Percentiles rank a stretch among this genome's conserved stretches.
Conservation (phyloP, 2,329 filamentous ascomycete genomes). For the Cladosporium sphaerospermum region DNA sequence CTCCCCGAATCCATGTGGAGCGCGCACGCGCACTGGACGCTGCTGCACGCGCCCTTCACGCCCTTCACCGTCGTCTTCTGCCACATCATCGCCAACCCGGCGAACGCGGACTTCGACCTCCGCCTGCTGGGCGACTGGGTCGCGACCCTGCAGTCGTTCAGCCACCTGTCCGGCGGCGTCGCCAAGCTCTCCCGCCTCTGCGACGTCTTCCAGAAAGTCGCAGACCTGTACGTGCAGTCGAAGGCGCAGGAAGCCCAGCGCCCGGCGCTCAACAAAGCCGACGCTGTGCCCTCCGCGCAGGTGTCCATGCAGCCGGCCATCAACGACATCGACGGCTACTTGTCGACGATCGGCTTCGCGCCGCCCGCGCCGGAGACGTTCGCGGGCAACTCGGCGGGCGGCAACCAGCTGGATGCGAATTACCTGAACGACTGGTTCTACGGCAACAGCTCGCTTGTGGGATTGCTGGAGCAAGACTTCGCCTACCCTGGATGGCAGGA, state of each 20-base stretch:
- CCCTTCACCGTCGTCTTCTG: slow-evolving; percentile 55
- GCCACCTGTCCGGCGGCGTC: slow-evolving; percentile 19
- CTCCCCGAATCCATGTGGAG: slow-evolving; percentile 13
- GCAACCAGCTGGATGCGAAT: slow-evolving; percentile 6
- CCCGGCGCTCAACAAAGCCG: background rate
- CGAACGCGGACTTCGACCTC: slow-evolving; percentile 14
- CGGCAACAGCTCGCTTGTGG: slow-evolving; percentile 14
- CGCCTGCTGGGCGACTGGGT: slow-evolving; percentile 20
- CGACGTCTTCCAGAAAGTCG: slow-evolving; percentile 21
- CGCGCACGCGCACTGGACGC: slow-evolving; percentile 14
- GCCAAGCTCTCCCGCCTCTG: slow-evolving; percentile 15
- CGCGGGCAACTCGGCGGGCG: background rate
- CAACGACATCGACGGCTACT: slow-evolving; percentile 16
- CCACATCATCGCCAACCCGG: slow-evolving; percentile 18
- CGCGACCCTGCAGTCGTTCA: slow-evolving; percentile 15
- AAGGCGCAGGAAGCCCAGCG: slow-evolving; percentile 11
- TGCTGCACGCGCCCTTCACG: slow-evolving; percentile 52
- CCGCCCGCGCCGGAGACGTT: slow-evolving; percentile 6
- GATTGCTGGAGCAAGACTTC: slow-evolving; percentile 14
- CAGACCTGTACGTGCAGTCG: slow-evolving; percentile 17
- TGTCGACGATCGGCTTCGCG: slow-evolving; percentile 15
- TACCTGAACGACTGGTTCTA: slow-evolving; percentile 16
- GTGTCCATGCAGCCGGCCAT: slow-evolving; percentile 12
- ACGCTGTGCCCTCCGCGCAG: background rate
- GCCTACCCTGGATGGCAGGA: background rate